phyloP scores from a whole-genome alignment of 345 rosid species.

The Rhodamnia rubescens region DNA sequence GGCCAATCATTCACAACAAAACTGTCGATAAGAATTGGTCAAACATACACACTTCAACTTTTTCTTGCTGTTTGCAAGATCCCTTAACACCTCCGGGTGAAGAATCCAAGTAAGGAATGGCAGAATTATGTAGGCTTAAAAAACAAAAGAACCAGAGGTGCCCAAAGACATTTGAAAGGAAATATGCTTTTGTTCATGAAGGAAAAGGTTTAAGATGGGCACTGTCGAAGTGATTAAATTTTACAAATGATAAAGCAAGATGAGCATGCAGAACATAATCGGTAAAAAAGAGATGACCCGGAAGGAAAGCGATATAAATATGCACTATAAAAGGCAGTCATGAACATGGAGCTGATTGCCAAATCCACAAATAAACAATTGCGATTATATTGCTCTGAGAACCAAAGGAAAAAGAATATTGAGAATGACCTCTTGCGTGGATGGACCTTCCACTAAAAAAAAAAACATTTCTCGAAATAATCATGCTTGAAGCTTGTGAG shows the following conservation, averaged over 20 bases:
- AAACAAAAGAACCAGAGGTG: neutral
- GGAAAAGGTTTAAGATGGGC: neutral
- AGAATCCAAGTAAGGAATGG: neutral
- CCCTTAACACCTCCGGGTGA: neutral
- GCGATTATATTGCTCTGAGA: neutral
- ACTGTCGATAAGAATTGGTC: neutral
- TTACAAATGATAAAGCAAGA: neutral
- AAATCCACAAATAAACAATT: neutral
- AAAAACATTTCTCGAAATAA: neutral
- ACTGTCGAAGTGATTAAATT: neutral
- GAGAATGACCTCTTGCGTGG: neutral
- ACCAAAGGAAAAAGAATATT: neutral
- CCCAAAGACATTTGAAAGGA: neutral
- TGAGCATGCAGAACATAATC: neutral
- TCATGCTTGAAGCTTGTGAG: neutral
- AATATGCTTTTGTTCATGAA: neutral
- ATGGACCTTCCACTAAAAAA: neutral
- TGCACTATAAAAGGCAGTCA: neutral
- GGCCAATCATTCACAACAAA: neutral
- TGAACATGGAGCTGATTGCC: neutral
- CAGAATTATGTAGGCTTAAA: neutral
- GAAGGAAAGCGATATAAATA: neutral
- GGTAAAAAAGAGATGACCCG: neutral
- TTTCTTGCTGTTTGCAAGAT: neutral
- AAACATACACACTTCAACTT: neutral